Evolutionary conservation across 345 rosid species (phyloP), one percentile per base, ranked within the genome.

Genomic region (Kandelia obovata): DNA sequence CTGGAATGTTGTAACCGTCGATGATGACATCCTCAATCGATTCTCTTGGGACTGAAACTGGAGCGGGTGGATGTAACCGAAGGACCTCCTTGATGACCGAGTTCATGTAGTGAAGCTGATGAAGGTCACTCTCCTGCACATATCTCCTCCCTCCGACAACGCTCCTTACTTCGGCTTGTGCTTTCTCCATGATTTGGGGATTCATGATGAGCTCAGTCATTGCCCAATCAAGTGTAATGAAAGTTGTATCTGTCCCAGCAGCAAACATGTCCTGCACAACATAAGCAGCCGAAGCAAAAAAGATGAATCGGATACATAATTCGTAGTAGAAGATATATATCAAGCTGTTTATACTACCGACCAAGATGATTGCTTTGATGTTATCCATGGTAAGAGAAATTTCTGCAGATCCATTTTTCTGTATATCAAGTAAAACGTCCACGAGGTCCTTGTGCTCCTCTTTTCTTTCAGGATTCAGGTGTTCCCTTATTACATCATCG

Each of bases 241-340:
- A 72, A 20, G 66, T 72, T 34, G 76, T 66, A 66, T 66, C 76
- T 17, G 76, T 72, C 60, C 76, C 76, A 16, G 66, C 76, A 23
- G 71, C 76, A 60, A 72, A 72, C 70, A 72, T 72, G 60, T 72
- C 75, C 75, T 72, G 70, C 65, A 72, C 51, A 51, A 46, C 47
- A 49, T 21, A 39, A 46, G 19, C n/a, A 66, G 47, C 0, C 17
- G 19, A 0, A 43, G 4, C 1, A 2, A 43, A 43, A 43, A 43
- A 43, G 47, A 43, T 11, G 49, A 43, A 43, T 43, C 49, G 3
- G 17, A 23, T 15, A 4, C 32, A 4, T 47, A 28, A 9, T 43
- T 58, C 6, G 43, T 58, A 2, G 3, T 15, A 43, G 20, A 23
- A 58, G 37, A 7, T 6, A 27, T 6, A 28, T 6, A 16, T 35